Evolutionary conservation across 495 filamentous ascomycete species (phyloP).

Genomic region (Penicillium maclennaniae): DNA sequence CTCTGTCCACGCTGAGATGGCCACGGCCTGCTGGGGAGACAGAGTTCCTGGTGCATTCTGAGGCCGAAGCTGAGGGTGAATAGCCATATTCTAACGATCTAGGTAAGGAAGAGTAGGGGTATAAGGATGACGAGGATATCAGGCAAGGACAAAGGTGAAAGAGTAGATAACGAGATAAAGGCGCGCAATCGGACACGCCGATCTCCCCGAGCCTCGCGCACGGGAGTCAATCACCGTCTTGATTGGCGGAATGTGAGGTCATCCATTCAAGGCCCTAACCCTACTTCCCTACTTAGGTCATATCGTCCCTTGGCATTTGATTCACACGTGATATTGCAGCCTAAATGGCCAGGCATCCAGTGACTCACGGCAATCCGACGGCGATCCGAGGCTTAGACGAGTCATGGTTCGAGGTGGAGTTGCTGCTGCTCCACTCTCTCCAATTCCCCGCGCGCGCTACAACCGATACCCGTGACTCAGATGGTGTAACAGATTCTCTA

Average conservation of each 20-base stretch:
- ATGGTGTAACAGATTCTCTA: not conserved
- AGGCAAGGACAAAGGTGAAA: not conserved
- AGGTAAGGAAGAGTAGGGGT: slow-evolving; percentile 1
- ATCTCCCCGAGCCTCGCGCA: slow-evolving; percentile 10
- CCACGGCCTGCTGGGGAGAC: slow-evolving; percentile 42
- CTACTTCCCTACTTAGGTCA: slow-evolving; percentile 14
- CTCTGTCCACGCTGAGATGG: slow-evolving; percentile 52
- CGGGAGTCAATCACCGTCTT: slow-evolving; percentile 13
- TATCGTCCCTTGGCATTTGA: not conserved
- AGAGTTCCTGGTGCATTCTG: slow-evolving; percentile 26
- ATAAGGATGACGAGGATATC: not conserved
- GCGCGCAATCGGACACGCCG: not conserved
- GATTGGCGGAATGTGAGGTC: slow-evolving; percentile 20
- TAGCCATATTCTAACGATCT: slow-evolving; percentile 31
- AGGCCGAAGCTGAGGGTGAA: slow-evolving; percentile 36
- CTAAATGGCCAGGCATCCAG: not conserved
- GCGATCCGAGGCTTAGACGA: slow-evolving; percentile 3
- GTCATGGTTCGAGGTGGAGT: slow-evolving; percentile 9
- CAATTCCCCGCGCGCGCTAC: slow-evolving; percentile 11
- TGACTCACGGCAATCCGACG: slow-evolving; percentile 10
- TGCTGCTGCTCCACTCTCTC: slow-evolving; percentile 12
- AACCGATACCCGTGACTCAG: not conserved
- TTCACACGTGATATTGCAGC: not conserved
- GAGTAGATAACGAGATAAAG: slow-evolving; percentile 24
- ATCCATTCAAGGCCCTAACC: slow-evolving; percentile 17